Evolutionary conservation across 768 basidiomycete species (phyloP).

Genomic region (Termitomyces sp.): DNA sequence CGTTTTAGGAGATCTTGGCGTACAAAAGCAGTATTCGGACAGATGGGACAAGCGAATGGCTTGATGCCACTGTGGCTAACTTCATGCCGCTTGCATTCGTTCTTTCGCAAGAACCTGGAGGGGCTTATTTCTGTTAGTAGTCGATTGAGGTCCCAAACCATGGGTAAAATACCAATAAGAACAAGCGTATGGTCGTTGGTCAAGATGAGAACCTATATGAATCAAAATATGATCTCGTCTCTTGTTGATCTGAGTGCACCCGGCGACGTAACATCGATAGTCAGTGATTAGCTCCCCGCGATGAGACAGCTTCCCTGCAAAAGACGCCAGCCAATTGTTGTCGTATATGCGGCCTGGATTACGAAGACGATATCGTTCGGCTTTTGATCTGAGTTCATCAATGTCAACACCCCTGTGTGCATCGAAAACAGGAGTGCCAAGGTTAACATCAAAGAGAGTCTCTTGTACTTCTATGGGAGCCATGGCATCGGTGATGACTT

Average conservation of each 20-base stretch:
- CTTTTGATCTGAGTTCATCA: conserved; percentile 47
- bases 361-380: conserved; percentile 45
- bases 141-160: neutral
- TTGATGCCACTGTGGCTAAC: conserved; percentile 53
- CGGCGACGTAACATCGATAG: conserved; percentile 63
- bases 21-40: conserved; percentile 50
- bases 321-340: conserved; percentile 58
- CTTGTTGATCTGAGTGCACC: conserved; percentile 65
- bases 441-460: conserved; percentile 15
- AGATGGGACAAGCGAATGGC: conserved; percentile 55
- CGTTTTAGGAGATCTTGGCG: conserved; percentile 65
- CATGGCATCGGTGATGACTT: neutral
- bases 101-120: conserved; percentile 64
- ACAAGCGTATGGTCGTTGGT: conserved; percentile 62
- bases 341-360: conserved; percentile 57
- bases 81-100: conserved; percentile 75
- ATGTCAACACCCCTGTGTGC: conserved; percentile 58
- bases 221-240: conserved; percentile 70
- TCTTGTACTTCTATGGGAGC: conserved; percentile 2
- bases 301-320: conserved; percentile 59
- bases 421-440: conserved; percentile 53
- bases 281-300: conserved; percentile 52
- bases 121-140: conserved; percentile 31
- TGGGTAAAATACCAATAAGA: conserved; percentile 48
- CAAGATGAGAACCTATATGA: conserved; percentile 67